These are phyloP conservation scores for Aquilaria sinensis DNA, from an alignment of 345 rosid species.

Conservation along the genomic window DNA sequence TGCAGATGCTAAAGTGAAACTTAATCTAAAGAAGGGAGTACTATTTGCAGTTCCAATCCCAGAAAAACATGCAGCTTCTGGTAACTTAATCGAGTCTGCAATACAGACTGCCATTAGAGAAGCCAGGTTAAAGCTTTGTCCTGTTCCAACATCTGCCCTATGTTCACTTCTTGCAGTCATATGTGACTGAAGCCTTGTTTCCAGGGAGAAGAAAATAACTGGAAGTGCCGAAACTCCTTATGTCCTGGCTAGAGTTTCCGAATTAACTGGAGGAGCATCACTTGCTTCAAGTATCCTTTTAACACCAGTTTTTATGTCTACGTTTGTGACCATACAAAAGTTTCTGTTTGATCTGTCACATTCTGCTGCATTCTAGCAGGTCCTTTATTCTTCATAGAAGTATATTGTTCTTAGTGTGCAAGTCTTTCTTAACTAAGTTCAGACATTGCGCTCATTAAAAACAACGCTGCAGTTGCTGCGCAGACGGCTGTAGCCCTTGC, in stretches of 20 bases:
- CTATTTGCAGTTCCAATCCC: slow-evolving; percentile 84
- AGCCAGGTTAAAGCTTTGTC: slow-evolving; percentile 52
- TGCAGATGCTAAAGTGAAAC: slow-evolving; percentile 68
- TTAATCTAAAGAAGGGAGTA: slow-evolving; percentile 65
- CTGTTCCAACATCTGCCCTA: slow-evolving; percentile 4
- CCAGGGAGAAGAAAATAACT: slow-evolving; percentile 62
- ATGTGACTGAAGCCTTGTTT: slow-evolving; percentile 5
- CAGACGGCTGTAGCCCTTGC: slow-evolving; percentile 74
- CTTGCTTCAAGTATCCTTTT: slow-evolving; percentile 82
- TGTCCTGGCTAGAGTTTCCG: slow-evolving; percentile 71
- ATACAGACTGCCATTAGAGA: slow-evolving; percentile 63
- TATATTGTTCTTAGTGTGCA: background rate
- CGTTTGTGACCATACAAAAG: too few relatives aligned
- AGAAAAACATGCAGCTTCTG: slow-evolving; percentile 65
- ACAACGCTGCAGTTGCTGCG: slow-evolving; percentile 69
- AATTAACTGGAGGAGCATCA: slow-evolving; percentile 84
- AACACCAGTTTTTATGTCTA: background rate
- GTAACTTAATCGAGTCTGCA: slow-evolving; percentile 69
- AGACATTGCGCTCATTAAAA: slow-evolving; percentile 85
- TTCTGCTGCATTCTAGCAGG: too few relatives aligned
- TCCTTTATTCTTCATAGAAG: background rate
- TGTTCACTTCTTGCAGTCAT: background rate
- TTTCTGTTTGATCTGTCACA: too few relatives aligned
- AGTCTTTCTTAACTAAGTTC: slow-evolving; percentile 37
- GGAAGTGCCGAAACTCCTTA: slow-evolving; percentile 94